These are phyloP conservation scores for Aeschynomene evenia DNA, from an alignment of 306 rosid species.

Conservation along the genomic window DNA sequence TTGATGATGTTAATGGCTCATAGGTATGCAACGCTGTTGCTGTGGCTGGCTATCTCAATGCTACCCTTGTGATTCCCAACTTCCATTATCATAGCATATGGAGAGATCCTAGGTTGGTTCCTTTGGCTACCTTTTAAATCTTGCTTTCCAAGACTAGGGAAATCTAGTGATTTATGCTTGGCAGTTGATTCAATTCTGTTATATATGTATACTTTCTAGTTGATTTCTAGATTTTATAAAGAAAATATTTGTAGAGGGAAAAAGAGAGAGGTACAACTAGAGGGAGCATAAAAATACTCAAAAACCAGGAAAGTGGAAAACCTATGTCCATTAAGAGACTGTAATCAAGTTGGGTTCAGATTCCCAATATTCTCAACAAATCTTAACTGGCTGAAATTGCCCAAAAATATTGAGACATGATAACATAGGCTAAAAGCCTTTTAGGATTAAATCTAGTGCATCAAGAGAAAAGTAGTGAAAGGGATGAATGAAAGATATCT, in stretches of 20 bases:
- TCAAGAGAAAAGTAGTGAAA: neutral
- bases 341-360: neutral
- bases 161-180: conserved; percentile 11
- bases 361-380: neutral
- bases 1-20: conserved; percentile 35
- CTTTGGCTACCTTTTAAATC: conserved; percentile 13
- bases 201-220: neutral
- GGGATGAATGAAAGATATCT: neutral
- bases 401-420: neutral
- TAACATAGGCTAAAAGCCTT: neutral
- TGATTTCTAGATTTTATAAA: neutral
- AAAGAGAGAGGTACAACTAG: conserved; percentile 1
- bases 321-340: neutral
- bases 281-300: neutral
- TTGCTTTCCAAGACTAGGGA: conserved; percentile 8
- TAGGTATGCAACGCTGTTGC: conserved; percentile 99
- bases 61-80: conserved; percentile 93
- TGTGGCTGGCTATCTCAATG: conserved; percentile 96
- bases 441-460: neutral
- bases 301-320: neutral
- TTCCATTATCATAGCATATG: conserved; percentile 98
- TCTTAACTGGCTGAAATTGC: neutral
- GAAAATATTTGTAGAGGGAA: neutral
- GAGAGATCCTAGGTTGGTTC: conserved; percentile 95
- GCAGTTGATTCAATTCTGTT: neutral